Percentiles rank a stretch among this genome's conserved stretches.
These are phyloP conservation scores for Penicillium brevicompactum DNA, from an alignment of 2,329 filamentous ascomycete species.

Conservation along the genomic window DNA sequence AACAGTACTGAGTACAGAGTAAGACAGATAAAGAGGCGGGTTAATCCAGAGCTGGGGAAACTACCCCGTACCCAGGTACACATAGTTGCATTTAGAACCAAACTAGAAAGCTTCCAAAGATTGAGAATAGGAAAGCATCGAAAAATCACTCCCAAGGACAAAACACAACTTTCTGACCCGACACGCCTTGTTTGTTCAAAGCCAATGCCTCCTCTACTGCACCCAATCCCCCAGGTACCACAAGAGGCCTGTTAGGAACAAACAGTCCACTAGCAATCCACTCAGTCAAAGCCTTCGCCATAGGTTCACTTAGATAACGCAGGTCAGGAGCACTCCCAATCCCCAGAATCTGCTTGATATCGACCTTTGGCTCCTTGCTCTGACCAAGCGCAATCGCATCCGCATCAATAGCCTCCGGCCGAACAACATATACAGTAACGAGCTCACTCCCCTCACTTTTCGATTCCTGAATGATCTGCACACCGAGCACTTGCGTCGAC, in stretches of 20 bases:
- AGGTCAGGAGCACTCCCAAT: conserved; percentile 29
- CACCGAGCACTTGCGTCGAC: conserved; percentile 33
- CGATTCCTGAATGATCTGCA: conserved; percentile 28
- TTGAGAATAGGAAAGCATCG: no score
- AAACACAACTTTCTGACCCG: conserved; percentile 17
- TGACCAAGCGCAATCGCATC: neutral
- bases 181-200: conserved; percentile 16
- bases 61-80: no score
- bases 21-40: no score
- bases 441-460: conserved; percentile 14
- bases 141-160: neutral
- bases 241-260: conserved; percentile 29
- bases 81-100: neutral
- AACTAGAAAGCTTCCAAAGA: no score
- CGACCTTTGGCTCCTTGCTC: conserved; percentile 15
- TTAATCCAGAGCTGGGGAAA: no score
- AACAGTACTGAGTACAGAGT: no score
- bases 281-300: conserved; percentile 30
- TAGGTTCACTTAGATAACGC: conserved; percentile 33
- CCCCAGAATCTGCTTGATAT: conserved; percentile 19
- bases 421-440: neutral
- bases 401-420: neutral
- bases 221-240: conserved; percentile 32
- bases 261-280: conserved; percentile 34
- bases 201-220: conserved; percentile 19